Conservation (phyloP, 1,284 basidiomycete genomes). For the Tilletia walkeri region DNA sequence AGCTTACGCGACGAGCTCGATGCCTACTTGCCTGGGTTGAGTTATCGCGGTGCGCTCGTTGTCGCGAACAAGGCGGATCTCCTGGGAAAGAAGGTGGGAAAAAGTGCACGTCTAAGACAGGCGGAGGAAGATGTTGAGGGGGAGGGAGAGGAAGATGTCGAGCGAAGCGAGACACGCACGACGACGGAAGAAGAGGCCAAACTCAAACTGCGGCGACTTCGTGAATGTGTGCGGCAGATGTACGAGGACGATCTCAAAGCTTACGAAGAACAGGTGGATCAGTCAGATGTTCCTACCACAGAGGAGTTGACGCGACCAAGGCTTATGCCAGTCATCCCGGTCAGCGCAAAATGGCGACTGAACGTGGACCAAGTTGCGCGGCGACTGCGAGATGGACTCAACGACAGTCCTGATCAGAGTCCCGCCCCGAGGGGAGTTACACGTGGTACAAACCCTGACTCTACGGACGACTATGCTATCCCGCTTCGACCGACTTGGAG, state of each 20-base stretch:
- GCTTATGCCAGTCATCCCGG: conserved; percentile 17
- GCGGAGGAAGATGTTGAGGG: not conserved
- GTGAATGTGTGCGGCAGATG: not conserved
- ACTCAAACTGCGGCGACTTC: conserved; percentile 1
- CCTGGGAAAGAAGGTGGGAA: conserved; percentile 17
- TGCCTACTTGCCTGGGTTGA: conserved; percentile 75
- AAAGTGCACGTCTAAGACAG: not conserved
- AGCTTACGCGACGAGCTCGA: conserved; percentile 78
- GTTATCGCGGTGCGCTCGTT: conserved; percentile 63
- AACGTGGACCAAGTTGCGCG: conserved; percentile 17
- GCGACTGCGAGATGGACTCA: not conserved
- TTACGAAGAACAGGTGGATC: not conserved
- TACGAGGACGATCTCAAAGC: not conserved
- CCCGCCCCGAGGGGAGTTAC: not conserved
- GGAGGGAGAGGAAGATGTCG: not conserved
- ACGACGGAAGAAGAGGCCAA: conserved; percentile 12
- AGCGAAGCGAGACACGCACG: too few relatives aligned
- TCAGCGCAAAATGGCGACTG: conserved; percentile 17
- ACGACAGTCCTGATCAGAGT: not conserved
- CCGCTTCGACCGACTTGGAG: not conserved
- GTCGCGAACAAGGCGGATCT: conserved; percentile 90
- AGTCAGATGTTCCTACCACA: not conserved
- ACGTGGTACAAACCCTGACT: not conserved
- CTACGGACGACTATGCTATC: not conserved
- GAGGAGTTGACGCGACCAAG: not conserved